Evolutionary conservation across 164 flowering plant genomes (phyloP), one percentile per base, ranked within the genome.

Genomic region (Saururus chinensis): DNA sequence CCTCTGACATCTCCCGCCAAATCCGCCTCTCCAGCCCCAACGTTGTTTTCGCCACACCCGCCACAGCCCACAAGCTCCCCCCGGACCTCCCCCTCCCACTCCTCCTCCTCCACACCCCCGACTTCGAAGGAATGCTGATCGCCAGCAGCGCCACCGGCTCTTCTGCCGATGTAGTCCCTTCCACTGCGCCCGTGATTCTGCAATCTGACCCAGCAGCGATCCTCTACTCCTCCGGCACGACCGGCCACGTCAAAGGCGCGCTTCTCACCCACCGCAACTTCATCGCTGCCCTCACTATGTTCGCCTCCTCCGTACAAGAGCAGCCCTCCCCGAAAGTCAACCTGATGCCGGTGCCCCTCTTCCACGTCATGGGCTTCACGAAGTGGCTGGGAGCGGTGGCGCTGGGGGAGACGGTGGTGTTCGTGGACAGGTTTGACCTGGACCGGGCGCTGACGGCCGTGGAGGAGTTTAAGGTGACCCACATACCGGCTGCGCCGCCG

Each of bases 141-240:
- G 7, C 26, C 25, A 16, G 45, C 17, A 9, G 19, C 4, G 8
- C 3, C 21, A 8, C 58, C 35, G 58, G 1, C 22, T 9, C 19
- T 4, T 19, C 23, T 10, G 37, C 57, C 35, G 11, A 20, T n/a
- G 10, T 82, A 20, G 48, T 25, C 0, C 93, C 80, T 59, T 70
- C 76, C 12, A 90, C 84, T 53, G 35, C 70, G 24, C 85, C 90
- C 16, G n/a, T n/a, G n/a, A n/a, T n/a, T n/a, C n/a, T n/a, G 79
- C 79, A 53, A 79, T 85, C 23, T n/a, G n/a, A n/a, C n/a, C n/a
- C n/a, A n/a, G n/a, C n/a, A n/a, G n/a, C n/a, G n/a, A n/a, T n/a
- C n/a, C 61, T 85, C 19, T 87, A 76, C 70, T 87, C 95, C 19
- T 83, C 95, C 2, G 95, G 90, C 11, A 87, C 90, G 14, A 87